Percentiles rank a stretch among this genome's conserved stretches.
Evolutionary conservation across 2,329 filamentous ascomycete species (phyloP).

Genomic region (Hymenoscyphus fructigenus): DNA sequence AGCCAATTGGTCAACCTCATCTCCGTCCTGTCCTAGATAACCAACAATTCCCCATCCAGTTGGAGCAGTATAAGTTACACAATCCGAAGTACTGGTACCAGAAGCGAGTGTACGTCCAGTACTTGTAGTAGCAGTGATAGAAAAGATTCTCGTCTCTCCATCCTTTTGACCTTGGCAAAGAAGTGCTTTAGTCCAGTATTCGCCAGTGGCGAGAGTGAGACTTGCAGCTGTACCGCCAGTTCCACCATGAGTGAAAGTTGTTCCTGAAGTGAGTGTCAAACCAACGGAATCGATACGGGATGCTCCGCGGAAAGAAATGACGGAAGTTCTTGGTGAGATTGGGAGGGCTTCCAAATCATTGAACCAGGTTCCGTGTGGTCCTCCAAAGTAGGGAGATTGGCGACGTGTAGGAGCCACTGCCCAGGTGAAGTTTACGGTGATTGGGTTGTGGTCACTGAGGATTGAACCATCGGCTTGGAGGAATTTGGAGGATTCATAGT

Average conservation of each 20-base stretch:
- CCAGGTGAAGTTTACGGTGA: slow-evolving; percentile 56
- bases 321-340: slow-evolving; percentile 38
- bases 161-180: slow-evolving; percentile 52
- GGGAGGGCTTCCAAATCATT: slow-evolving; percentile 46
- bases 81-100: slow-evolving; percentile 49
- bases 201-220: slow-evolving; percentile 46
- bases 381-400: slow-evolving; percentile 49
- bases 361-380: slow-evolving; percentile 53
- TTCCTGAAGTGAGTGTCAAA: slow-evolving; percentile 49
- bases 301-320: slow-evolving; percentile 47
- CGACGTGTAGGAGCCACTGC: slow-evolving; percentile 39
- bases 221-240: slow-evolving; percentile 46
- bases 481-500: slow-evolving; percentile 57
- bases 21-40: slow-evolving; percentile 50
- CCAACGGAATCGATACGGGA: slow-evolving; percentile 51
- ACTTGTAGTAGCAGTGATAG: slow-evolving; percentile 53
- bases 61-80: slow-evolving; percentile 47
- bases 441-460: slow-evolving; percentile 64
- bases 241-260: slow-evolving; percentile 52
- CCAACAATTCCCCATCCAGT: slow-evolving; percentile 53
- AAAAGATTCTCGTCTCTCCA: slow-evolving; percentile 52
- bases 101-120: slow-evolving; percentile 45
- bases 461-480: slow-evolving; percentile 55
- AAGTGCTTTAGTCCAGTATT: slow-evolving; percentile 49
- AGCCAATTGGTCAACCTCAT: slow-evolving; percentile 55